Evolutionary conservation across 257 asterid genomes (phyloP).

Genomic region (Primulina tabacum): DNA sequence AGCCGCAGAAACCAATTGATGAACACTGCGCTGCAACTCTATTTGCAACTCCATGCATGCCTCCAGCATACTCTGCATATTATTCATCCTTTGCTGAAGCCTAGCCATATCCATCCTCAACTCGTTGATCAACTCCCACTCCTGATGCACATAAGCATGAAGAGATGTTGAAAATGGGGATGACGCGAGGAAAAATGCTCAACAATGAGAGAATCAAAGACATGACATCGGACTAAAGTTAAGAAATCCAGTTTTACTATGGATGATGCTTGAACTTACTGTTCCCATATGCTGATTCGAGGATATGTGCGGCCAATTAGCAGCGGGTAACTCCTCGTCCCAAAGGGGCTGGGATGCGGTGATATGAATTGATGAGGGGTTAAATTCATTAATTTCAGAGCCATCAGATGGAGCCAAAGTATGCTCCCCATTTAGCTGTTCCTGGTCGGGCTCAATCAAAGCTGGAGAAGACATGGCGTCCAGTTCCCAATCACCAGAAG

Average conservation of each 20-base stretch:
- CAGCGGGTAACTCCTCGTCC: slow-evolving; percentile 45
- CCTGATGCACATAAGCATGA: slow-evolving; percentile 35
- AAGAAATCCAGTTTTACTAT: neutral
- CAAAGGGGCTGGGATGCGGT: slow-evolving; percentile 40
- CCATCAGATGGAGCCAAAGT: slow-evolving; percentile 29
- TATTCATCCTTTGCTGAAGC: slow-evolving; percentile 75
- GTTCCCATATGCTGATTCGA: slow-evolving; percentile 42
- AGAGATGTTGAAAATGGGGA: neutral
- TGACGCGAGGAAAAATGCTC: neutral
- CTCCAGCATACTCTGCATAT: slow-evolving; percentile 82
- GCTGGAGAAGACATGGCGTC: slow-evolving; percentile 47
- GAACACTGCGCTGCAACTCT: slow-evolving; percentile 67
- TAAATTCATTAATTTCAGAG: slow-evolving; percentile 36
- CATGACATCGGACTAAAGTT: neutral
- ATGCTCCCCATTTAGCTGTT: slow-evolving; percentile 37
- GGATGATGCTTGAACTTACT: slow-evolving; percentile 35
- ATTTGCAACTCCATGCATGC: slow-evolving; percentile 87
- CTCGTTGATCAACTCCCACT: slow-evolving; percentile 66
- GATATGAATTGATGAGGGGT: slow-evolving; percentile 34
- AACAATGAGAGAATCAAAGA: neutral
- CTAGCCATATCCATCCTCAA: slow-evolving; percentile 70
- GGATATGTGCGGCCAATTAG: slow-evolving; percentile 41
- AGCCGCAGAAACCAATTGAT: slow-evolving; percentile 83
- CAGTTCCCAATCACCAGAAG: slow-evolving; percentile 60
- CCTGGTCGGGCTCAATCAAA: slow-evolving; percentile 42